Percentiles rank a stretch among this genome's conserved stretches.
These are phyloP conservation scores for Mallotus repandus DNA, from an alignment of 441 rosid genomes.

Conservation along the genomic window DNA sequence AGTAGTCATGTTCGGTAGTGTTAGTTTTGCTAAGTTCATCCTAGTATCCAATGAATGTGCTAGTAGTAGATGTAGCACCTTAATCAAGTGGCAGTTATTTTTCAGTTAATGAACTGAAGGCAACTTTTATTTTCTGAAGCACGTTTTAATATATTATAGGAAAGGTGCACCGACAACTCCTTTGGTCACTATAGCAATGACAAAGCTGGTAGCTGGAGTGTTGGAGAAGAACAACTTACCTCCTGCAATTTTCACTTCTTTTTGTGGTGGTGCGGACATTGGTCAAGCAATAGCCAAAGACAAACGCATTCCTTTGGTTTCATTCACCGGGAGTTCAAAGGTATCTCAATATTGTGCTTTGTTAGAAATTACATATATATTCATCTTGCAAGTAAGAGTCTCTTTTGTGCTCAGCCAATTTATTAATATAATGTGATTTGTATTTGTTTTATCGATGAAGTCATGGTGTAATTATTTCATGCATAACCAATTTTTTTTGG, in stretches of 20 bases:
- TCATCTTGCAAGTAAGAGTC: not conserved
- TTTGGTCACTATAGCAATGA: conserved; percentile 83
- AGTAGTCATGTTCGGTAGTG: no score
- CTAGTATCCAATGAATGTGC: no score
- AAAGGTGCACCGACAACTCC: conserved; percentile 99
- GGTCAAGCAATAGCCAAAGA: conserved; percentile 92
- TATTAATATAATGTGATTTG: not conserved
- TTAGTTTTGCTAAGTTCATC: no score
- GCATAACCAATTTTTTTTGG: not conserved
- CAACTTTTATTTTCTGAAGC: not conserved
- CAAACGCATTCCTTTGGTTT: conserved; percentile 71
- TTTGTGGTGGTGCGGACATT: conserved; percentile 92
- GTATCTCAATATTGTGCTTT: conserved; percentile 34
- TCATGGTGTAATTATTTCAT: not conserved
- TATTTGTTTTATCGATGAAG: not conserved
- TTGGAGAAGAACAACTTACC: conserved; percentile 87
- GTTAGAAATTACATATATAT: not conserved
- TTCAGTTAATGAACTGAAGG: no score
- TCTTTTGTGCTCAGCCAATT: not conserved
- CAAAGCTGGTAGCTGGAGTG: conserved; percentile 80
- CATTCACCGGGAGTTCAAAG: conserved; percentile 96
- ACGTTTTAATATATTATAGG: conserved; percentile 41
- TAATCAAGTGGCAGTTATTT: no score
- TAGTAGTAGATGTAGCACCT: no score
- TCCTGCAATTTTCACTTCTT: conserved; percentile 88